Evolutionary conservation across 1,284 basidiomycete species (phyloP).

Genomic region (Moesziomyces aphidis): DNA sequence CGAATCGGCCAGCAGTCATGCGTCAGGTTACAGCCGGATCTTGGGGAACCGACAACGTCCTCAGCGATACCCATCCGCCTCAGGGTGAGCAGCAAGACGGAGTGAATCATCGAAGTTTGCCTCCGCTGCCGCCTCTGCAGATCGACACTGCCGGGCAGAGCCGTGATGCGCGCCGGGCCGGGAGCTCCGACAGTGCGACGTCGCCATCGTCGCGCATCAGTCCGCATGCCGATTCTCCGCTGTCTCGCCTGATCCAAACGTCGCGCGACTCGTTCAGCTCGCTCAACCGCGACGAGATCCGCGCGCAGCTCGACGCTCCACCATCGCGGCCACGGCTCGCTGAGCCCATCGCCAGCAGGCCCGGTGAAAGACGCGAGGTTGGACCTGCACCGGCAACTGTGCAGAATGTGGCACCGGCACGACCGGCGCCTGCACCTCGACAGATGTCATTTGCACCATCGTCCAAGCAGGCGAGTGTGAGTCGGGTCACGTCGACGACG

Average conservation of each 20-base stretch:
- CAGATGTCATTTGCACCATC: conserved; percentile 11
- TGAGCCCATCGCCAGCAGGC: too few relatives aligned
- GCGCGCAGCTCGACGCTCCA: too few relatives aligned
- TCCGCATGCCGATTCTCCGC: conserved; percentile 33
- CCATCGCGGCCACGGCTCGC: too few relatives aligned
- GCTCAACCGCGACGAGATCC: conserved; percentile 14
- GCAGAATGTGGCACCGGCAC: background rate
- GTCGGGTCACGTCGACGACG: conserved; percentile 10
- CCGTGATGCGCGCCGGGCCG: background rate
- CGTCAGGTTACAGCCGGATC: conserved; percentile 38
- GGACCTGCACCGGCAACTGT: background rate
- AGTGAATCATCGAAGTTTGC: background rate
- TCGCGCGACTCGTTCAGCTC: conserved; percentile 36
- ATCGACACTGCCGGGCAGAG: conserved; percentile 6
- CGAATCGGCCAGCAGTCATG: conserved; percentile 12
- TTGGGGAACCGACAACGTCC: conserved; percentile 12
- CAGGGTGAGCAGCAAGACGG: background rate
- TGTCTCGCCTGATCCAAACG: conserved; percentile 32
- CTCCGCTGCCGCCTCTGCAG: conserved; percentile 10
- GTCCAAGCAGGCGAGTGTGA: conserved; percentile 14
- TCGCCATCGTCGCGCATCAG: conserved; percentile 25
- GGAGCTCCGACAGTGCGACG: conserved; percentile 5
- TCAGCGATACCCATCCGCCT: background rate
- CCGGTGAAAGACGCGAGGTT: too few relatives aligned
- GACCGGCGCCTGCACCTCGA: conserved; percentile 7